Evolutionary conservation across 1,139 yeast genomes (phyloP), one percentile per base, ranked within the genome.

Genomic region (Saccharomyces pastorianus): DNA sequence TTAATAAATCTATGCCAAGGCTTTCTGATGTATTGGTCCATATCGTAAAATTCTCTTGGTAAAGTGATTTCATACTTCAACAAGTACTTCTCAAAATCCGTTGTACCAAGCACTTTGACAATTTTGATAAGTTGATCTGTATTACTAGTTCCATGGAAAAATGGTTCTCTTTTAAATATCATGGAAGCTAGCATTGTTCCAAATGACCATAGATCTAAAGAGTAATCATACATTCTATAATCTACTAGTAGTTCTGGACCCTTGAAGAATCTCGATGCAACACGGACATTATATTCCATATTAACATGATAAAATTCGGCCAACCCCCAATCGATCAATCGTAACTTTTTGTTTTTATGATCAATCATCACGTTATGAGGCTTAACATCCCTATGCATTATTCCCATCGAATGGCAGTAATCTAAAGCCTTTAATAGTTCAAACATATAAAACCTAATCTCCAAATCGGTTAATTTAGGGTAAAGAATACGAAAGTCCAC

Each of bases 291-390:
- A 71, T 91, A 93, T 65, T 90, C 96, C 61, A 88, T 88, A 25
- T 96, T 95, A 5, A 90, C 87, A 68, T 95, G 99, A 70, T 95
- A 95, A 68, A 91, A 93, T 71, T 95, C 99, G 3, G 99, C 99
- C 57, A 95, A 77, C 9, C 99, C 99, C 99, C 99, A 95, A 75
- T 95, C 99, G 61, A 95, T 95, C 60, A 95, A 79, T 60, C 97
- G 80, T 61, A 95, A 75, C 57, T 75, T 76, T 64, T 81, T 80
- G 61, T 78, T 77, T 53, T 82, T 82, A 62, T 93, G 98, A 70
- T 95, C 99, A 66, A 95, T 95, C 97, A 95, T 93, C 50, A 95
- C 95, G 68, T 95, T 95, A 69, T 95, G 98, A 29, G 99, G 99
- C 71, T 95, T 95, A 58, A 95, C 99, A 72, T 95, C 99, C 69